phyloP scores from a whole-genome alignment of 2,329 filamentous ascomycete genomes.

The Neonectria sp. region DNA sequence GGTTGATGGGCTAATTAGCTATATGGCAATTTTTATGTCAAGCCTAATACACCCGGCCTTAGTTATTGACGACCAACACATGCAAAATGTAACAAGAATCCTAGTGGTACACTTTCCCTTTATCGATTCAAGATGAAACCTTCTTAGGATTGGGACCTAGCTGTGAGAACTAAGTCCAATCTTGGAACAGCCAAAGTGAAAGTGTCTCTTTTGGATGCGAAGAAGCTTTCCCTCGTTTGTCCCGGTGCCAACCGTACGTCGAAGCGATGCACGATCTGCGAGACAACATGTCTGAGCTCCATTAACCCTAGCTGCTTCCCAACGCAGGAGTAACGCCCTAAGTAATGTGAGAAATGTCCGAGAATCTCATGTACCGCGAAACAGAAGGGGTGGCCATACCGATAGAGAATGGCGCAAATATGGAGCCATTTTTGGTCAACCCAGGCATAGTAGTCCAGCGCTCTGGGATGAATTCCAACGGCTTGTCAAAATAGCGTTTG shows the following conservation, averaged over 20 bases:
- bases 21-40: too few relatives aligned
- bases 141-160: too few relatives aligned
- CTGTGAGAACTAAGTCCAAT: background rate
- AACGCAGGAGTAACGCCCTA: slow-evolving; percentile 52
- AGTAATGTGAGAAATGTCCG: background rate
- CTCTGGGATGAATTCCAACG: slow-evolving; percentile 51
- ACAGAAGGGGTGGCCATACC: slow-evolving; percentile 35
- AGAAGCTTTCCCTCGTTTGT: background rate
- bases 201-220: background rate
- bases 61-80: too few relatives aligned
- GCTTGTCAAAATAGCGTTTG: slow-evolving; percentile 25
- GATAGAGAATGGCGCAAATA: slow-evolving; percentile 46
- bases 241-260: background rate
- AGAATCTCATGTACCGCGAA: background rate
- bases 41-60: too few relatives aligned
- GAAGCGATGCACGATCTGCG: background rate
- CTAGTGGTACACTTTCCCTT: too few relatives aligned
- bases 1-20: too few relatives aligned
- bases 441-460: slow-evolving; percentile 52
- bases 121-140: too few relatives aligned
- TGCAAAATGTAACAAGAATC: too few relatives aligned
- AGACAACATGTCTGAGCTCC: slow-evolving; percentile 36
- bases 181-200: background rate
- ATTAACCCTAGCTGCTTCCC: slow-evolving; percentile 55
- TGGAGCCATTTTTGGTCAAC: slow-evolving; percentile 41